A percentile compares a stretch with the other conserved stretches of the same genome.
These are phyloP conservation scores for Ochetophila trinervis DNA, from an alignment of 306 rosid species.

Conservation along the genomic window DNA sequence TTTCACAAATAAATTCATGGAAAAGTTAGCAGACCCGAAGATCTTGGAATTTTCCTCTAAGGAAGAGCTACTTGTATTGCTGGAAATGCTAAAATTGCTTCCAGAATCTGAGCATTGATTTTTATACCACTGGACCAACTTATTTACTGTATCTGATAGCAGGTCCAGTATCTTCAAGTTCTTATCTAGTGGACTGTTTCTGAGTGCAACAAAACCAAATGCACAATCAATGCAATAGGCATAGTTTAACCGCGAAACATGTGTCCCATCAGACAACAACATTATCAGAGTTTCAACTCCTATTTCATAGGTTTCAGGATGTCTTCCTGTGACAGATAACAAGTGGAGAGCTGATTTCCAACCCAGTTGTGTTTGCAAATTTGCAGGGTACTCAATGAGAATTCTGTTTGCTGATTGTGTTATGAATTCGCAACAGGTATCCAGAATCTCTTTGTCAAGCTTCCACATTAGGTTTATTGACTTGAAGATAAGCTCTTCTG, in stretches of 20 bases:
- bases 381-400: slow-evolving; percentile 58
- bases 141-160: slow-evolving; percentile 54
- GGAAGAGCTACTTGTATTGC: slow-evolving; percentile 61
- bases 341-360: slow-evolving; percentile 83
- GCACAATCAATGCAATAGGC: slow-evolving; percentile 69
- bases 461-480: slow-evolving; percentile 86
- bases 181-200: slow-evolving; percentile 77
- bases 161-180: slow-evolving; percentile 65
- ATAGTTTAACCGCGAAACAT: slow-evolving; percentile 51
- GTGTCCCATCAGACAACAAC: slow-evolving; percentile 53
- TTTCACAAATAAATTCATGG: slow-evolving; percentile 61
- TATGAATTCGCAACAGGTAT: slow-evolving; percentile 59
- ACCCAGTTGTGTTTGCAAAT: slow-evolving; percentile 64
- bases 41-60: slow-evolving; percentile 49
- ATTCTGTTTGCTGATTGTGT: slow-evolving; percentile 52
- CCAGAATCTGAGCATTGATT: slow-evolving; percentile 50
- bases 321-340: slow-evolving; percentile 62
- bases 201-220: slow-evolving; percentile 66
- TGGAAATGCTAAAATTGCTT: slow-evolving; percentile 36
- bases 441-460: slow-evolving; percentile 82
- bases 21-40: slow-evolving; percentile 39
- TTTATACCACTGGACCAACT: slow-evolving; percentile 67
- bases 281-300: slow-evolving; percentile 65
- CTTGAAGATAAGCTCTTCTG: slow-evolving; percentile 82
- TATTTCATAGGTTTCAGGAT: slow-evolving; percentile 63